Conservation (phyloP, 2,329 filamentous ascomycete species). For the Aureobasidium sp. region DNA sequence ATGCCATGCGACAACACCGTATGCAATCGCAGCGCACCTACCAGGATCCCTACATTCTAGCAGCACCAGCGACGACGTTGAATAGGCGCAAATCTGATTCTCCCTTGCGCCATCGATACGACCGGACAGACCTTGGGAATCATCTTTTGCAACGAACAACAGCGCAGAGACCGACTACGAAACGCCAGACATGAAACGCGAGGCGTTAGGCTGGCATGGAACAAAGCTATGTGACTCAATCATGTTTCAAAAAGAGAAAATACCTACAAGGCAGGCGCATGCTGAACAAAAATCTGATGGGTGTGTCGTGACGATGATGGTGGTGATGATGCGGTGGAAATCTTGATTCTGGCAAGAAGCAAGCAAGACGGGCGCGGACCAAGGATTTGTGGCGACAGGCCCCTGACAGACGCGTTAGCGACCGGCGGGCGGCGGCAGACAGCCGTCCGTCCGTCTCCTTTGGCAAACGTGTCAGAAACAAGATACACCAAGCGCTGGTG, state of each 20-base stretch:
- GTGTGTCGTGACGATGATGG: background rate
- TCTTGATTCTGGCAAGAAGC: conserved; percentile 10
- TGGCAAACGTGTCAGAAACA: background rate
- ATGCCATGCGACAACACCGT: background rate
- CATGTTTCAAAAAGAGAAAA: background rate
- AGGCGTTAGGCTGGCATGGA: background rate
- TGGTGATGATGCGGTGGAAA: background rate
- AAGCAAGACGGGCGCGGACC: conserved; percentile 12
- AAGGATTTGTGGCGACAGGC: conserved; percentile 9
- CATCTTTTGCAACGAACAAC: background rate
- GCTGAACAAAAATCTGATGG: background rate
- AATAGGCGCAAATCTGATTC: background rate
- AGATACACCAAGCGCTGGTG: background rate
- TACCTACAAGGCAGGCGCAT: background rate
- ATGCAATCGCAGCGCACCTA: background rate
- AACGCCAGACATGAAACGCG: background rate
- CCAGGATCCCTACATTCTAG: background rate
- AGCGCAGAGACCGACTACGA: background rate
- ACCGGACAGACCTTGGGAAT: background rate
- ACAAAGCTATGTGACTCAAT: background rate
- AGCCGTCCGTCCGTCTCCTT: background rate
- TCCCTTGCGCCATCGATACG: background rate
- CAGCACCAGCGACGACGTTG: no score
- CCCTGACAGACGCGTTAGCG: conserved; percentile 12
- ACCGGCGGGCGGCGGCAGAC: conserved; percentile 3